Conservation (phyloP, 345 rosid species). For the Melaleuca quinquenervia region DNA sequence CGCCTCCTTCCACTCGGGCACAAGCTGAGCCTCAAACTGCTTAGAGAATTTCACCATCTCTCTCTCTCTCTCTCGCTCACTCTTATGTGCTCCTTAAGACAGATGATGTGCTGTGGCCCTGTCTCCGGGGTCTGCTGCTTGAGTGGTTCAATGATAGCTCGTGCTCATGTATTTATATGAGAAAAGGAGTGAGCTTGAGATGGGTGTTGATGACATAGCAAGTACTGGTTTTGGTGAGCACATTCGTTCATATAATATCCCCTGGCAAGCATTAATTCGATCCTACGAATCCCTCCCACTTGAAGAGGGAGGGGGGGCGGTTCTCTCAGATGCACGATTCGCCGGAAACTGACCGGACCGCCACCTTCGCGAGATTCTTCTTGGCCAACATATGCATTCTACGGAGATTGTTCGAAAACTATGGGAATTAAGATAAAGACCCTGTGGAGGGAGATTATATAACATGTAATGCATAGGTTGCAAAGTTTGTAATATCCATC, state of each 20-base stretch:
- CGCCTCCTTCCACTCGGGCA: slow-evolving; percentile 98
- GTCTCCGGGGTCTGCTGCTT: background rate
- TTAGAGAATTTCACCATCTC: slow-evolving; percentile 87
- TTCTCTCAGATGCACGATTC: slow-evolving; percentile 8
- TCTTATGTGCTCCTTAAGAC: background rate
- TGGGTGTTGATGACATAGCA: background rate
- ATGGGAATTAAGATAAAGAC: too few relatives aligned
- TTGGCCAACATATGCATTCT: background rate
- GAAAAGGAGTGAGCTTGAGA: background rate
- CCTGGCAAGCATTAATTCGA: background rate
- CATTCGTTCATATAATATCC: background rate
- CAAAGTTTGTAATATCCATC: background rate
- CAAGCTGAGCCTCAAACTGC: slow-evolving; percentile 89
- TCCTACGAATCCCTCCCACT: slow-evolving; percentile 58
- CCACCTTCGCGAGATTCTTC: background rate
- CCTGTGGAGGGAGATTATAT: background rate
- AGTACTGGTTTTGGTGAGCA: background rate
- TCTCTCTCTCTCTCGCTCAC: background rate
- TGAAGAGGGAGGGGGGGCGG: background rate
- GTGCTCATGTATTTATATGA: background rate
- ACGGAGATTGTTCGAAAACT: background rate
- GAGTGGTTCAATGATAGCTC: background rate
- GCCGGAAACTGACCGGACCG: slow-evolving; percentile 23
- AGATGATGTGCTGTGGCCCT: background rate
- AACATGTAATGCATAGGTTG: background rate